These are phyloP conservation scores for Climacium dendroides DNA, from an alignment of 225 moss, liverwort and hornwort genomes.

Conservation along the genomic window DNA sequence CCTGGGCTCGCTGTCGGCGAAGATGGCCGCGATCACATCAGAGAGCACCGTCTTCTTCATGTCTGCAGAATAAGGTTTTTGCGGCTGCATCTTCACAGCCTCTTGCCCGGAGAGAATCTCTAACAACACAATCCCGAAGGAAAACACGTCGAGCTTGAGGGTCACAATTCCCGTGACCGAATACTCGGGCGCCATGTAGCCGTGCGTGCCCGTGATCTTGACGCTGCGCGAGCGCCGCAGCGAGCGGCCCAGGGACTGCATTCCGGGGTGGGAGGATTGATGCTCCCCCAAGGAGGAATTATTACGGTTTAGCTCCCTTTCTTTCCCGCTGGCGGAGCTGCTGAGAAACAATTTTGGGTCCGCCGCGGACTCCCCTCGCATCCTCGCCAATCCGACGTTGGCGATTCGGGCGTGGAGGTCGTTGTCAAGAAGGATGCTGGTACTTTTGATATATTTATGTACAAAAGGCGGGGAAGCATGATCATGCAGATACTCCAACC, in stretches of 20 bases:
- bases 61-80: neutral
- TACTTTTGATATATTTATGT: conserved; percentile 81
- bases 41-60: conserved; percentile 47
- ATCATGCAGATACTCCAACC: conserved; percentile 82
- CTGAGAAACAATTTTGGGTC: neutral
- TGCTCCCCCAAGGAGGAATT: neutral
- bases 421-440: conserved; percentile 59
- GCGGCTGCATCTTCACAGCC: conserved; percentile 35
- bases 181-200: conserved; percentile 97
- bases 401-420: conserved; percentile 61
- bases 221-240: conserved; percentile 57
- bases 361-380: conserved; percentile 47
- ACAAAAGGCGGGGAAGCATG: conserved; percentile 45
- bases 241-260: neutral
- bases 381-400: conserved; percentile 59
- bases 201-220: conserved; percentile 73
- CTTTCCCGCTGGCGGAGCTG: neutral
- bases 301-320: neutral
- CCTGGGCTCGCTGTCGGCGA: conserved; percentile 49
- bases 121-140: conserved; percentile 72
- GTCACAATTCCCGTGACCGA: conserved; percentile 39
- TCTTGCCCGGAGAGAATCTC: conserved; percentile 90
- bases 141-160: conserved; percentile 64
- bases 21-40: conserved; percentile 47
- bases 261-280: neutral